Conservation (phyloP, 192 early-diverging fungal species). For the Piromyces sp. region DNA sequence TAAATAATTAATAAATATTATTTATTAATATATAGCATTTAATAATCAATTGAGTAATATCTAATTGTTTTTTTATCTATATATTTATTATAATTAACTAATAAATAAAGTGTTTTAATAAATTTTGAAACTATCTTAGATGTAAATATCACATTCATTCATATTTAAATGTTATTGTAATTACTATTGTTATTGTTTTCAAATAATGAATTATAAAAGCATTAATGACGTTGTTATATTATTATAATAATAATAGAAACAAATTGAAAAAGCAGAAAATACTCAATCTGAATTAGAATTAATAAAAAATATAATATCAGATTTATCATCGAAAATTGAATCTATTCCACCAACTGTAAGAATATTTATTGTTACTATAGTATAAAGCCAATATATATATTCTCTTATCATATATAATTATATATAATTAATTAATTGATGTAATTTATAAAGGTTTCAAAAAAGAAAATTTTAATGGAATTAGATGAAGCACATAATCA, state of each 20-base stretch:
- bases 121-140: not conserved
- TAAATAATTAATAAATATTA: not conserved
- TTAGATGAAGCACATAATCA: not conserved
- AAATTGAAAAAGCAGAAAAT: not conserved
- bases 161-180: no score
- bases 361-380: no score
- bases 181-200: no score
- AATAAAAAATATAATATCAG: not conserved
- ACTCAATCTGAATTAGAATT: not conserved
- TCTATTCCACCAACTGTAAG: not conserved
- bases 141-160: not conserved
- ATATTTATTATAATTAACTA: not conserved
- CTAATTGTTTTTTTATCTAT: not conserved
- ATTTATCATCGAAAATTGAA: not conserved
- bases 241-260: not conserved
- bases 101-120: not conserved
- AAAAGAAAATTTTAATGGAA: not conserved
- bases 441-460: not conserved
- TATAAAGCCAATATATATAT: no score
- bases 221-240: not conserved
- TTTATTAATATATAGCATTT: no score
- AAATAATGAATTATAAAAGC: no score
- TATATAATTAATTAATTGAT: no score
- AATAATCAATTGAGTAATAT: no score
- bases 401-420: no score